These are phyloP conservation scores for Mycena floridula DNA, from an alignment of 768 basidiomycete genomes.

Conservation along the genomic window DNA sequence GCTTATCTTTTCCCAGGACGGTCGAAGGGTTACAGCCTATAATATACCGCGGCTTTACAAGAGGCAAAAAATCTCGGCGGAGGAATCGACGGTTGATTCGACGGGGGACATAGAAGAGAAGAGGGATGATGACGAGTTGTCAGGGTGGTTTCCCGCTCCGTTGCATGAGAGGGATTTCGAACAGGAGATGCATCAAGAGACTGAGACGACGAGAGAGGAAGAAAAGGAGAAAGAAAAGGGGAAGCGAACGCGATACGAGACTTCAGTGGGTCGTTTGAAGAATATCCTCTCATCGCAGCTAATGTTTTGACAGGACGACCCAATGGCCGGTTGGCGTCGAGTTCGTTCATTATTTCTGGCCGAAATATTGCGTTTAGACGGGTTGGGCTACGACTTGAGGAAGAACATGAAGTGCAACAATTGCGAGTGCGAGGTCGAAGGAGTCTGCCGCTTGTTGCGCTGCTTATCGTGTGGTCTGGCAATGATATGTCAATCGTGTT, in stretches of 20 bases:
- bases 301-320: neutral
- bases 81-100: too few species aligned
- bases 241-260: neutral
- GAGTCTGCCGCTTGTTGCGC: neutral
- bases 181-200: neutral
- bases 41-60: too few species aligned
- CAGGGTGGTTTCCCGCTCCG: neutral
- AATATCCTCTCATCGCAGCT: neutral
- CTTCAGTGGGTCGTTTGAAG: neutral
- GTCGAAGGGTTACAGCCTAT: too few species aligned
- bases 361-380: neutral
- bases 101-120: too few species aligned
- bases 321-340: neutral
- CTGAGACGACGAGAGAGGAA: neutral
- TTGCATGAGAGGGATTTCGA: neutral
- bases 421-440: neutral
- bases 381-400: slow-evolving; percentile 1
- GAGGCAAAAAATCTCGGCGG: too few species aligned
- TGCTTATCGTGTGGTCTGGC: neutral
- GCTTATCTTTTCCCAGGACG: too few species aligned
- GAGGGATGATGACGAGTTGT: neutral
- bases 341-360: neutral
- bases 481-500: slow-evolving; percentile 1
- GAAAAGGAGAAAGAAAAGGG: too few species aligned
- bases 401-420: neutral